Evolutionary conservation across 169 alveolate species (phyloP).

Genomic region (Theileria parva): DNA sequence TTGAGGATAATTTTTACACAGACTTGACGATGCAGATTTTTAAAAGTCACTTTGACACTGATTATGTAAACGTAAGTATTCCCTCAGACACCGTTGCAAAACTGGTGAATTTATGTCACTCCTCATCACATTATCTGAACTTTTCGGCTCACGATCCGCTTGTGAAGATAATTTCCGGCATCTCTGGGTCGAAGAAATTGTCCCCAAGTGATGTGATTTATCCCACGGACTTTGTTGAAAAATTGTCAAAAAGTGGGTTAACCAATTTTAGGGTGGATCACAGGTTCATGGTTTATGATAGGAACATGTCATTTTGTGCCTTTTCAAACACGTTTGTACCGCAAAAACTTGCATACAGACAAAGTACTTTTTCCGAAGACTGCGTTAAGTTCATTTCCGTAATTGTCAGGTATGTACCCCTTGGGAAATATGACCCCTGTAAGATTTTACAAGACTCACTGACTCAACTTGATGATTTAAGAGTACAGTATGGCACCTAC

Average conservation of each 20-base stretch:
- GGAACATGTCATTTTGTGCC: slow-evolving; percentile 76
- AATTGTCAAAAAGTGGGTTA: slow-evolving; percentile 24
- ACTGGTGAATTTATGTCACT: slow-evolving; percentile 37
- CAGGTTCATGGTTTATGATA: slow-evolving; percentile 71
- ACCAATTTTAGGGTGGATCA: slow-evolving; percentile 55
- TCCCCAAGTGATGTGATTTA: slow-evolving; percentile 21
- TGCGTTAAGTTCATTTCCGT: slow-evolving; percentile 68
- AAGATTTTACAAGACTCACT: slow-evolving; percentile 60
- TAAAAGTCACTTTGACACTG: slow-evolving; percentile 57
- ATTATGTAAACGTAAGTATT: slow-evolving; percentile 24
- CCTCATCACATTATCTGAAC: slow-evolving; percentile 45
- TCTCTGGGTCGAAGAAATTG: slow-evolving; percentile 8
- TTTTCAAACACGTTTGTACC: slow-evolving; percentile 79
- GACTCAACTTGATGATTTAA: slow-evolving; percentile 25
- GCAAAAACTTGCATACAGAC: slow-evolving; percentile 75
- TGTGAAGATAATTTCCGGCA: slow-evolving; percentile 35
- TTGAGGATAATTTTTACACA: slow-evolving; percentile 56
- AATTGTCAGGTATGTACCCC: slow-evolving; percentile 56
- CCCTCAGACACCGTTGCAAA: slow-evolving; percentile 42
- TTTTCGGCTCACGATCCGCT: slow-evolving; percentile 78
- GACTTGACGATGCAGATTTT: slow-evolving; percentile 64
- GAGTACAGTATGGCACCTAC: slow-evolving; percentile 42
- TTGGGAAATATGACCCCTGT: slow-evolving; percentile 63
- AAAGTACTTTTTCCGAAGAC: slow-evolving; percentile 69
- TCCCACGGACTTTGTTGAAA: slow-evolving; percentile 36